Evolutionary conservation across 2,329 filamentous ascomycete species (phyloP), one percentile per base, ranked within the genome.

Genomic region (Curvularia eragrostidis): DNA sequence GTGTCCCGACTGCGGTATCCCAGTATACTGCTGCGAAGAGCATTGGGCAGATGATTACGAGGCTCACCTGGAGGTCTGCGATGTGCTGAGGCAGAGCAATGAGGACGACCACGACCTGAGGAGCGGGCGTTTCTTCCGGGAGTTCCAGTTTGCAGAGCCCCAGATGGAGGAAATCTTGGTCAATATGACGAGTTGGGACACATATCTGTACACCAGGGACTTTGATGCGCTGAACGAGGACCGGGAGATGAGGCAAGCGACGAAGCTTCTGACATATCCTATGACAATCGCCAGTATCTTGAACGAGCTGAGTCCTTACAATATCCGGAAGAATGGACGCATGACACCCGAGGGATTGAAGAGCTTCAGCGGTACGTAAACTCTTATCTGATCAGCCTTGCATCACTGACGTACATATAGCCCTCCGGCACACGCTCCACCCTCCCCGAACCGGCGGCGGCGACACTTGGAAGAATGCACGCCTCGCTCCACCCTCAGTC

Each of bases 101-200:
- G 95, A 99, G 79, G 95, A 99, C 73, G 95, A 99, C 68, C 96
- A 99, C 73, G 95, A 99, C 76, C 79, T 99, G 65, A 85, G 90
- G 49, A 97, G 92, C 18, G 95, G 95, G 3, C 86, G 95, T 26
- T 90, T 92, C 77, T 99, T 99, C 78, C 89, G 91, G 13, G 96
- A 99, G 77, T 98, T 96, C 72, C 88, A 93, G 61, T 96, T 97
- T 73, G 93, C 95, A 0, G 91, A 90, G 13, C 84, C 89, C 53
- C 93, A 97, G 79, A 88, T 97, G 75, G 93, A 97, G 64, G 94
- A 97, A 75, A 91, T 93, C 32, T 84, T 95, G 65, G 87, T 97
- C 65, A 99, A 99, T 78, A 93, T 99, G 90, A 96, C 90, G 42
- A 99, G 96, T 77, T 99, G 95, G 95, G 95, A 99, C 77, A 98